Conservation (phyloP, 306 rosid genomes). For the Herpetospermum pedunculosum region DNA sequence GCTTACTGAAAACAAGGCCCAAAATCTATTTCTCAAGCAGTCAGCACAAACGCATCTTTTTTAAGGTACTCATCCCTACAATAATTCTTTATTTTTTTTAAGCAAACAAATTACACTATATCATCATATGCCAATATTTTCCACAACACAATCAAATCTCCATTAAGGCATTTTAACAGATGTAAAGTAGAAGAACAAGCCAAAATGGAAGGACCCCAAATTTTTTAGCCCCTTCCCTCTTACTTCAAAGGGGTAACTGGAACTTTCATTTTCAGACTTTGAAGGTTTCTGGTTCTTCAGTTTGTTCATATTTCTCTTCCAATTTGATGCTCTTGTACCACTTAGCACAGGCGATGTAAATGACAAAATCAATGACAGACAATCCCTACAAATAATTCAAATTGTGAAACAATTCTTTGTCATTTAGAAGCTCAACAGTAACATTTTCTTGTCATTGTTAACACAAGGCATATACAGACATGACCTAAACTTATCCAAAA, state of each 20-base stretch:
- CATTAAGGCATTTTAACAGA: background rate
- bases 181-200: background rate
- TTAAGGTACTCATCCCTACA: background rate
- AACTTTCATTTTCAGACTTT: conserved; percentile 19
- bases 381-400: conserved; percentile 9
- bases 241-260: background rate
- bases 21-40: background rate
- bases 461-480: conserved; percentile 7
- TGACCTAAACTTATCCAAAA: background rate
- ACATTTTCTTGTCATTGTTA: background rate
- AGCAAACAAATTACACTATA: background rate
- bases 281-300: conserved; percentile 23
- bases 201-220: conserved; percentile 2
- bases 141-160: background rate
- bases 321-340: conserved; percentile 80
- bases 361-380: conserved; percentile 56
- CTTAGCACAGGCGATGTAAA: conserved; percentile 62
- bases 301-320: conserved; percentile 40
- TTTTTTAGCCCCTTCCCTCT: background rate
- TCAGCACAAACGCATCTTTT: background rate
- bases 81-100: too few relatives aligned
- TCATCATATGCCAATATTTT: background rate
- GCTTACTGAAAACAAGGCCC: background rate
- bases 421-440: conserved; percentile 4
- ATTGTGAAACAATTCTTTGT: background rate